Conservation (phyloP, 2,329 filamentous ascomycete species). For the Colletotrichum sp. region DNA sequence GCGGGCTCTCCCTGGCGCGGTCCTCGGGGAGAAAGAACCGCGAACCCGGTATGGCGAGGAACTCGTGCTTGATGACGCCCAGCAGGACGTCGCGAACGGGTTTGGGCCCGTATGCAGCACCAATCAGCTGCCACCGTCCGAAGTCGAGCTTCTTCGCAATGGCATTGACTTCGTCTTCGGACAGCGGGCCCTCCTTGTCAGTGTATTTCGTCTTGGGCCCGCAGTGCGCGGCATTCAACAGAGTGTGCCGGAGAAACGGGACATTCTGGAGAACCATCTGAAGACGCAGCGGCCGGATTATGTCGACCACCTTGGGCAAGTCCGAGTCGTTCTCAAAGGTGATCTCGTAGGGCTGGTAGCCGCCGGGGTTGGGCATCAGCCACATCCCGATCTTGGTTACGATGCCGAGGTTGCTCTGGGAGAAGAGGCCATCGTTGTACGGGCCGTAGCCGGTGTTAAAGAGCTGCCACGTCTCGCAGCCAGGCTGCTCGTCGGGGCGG, state of each 20-base stretch:
- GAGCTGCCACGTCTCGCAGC: conserved; percentile 44
- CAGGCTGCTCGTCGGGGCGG: conserved; percentile 28
- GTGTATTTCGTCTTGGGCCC: conserved; percentile 32
- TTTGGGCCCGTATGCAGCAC: conserved; percentile 41
- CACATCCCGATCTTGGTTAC: conserved; percentile 58
- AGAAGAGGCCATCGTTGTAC: conserved; percentile 46
- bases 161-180: conserved; percentile 41
- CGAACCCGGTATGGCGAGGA: conserved; percentile 35
- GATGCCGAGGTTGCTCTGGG: conserved; percentile 55
- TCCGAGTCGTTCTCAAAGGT: conserved; percentile 28
- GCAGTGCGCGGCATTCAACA: conserved; percentile 44
- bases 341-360: conserved; percentile 39
- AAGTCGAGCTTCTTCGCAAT: conserved; percentile 45
- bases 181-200: conserved; percentile 34
- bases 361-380: conserved; percentile 58
- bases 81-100: conserved; percentile 34
- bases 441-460: conserved; percentile 48
- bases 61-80: conserved; percentile 36
- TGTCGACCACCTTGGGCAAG: conserved; percentile 29
- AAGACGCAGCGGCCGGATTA: conserved; percentile 40
- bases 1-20: conserved; percentile 33
- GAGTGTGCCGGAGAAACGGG: conserved; percentile 47
- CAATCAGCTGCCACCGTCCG: conserved; percentile 53
- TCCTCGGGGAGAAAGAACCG: conserved; percentile 39
- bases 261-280: conserved; percentile 53